Evolutionary conservation across 345 rosid genomes (phyloP).

Genomic region (Salix caprea): DNA sequence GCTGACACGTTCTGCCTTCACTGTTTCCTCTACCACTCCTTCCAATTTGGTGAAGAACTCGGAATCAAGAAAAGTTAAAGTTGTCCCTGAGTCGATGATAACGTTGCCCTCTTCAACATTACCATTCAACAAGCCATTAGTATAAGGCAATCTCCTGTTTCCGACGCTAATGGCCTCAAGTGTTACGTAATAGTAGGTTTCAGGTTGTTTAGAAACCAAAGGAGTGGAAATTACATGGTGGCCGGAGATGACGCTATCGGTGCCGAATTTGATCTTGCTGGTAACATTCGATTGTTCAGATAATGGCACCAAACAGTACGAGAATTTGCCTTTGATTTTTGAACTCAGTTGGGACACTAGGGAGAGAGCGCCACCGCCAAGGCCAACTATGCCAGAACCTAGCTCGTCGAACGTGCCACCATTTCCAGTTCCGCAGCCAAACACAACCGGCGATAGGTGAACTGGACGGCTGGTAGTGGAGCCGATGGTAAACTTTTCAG

Average conservation of each 20-base stretch:
- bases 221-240: slow-evolving; percentile 35
- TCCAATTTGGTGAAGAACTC: slow-evolving; percentile 36
- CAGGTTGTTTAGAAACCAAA: slow-evolving; percentile 24
- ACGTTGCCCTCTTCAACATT: slow-evolving; percentile 35
- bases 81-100: slow-evolving; percentile 56
- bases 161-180: slow-evolving; percentile 60
- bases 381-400: slow-evolving; percentile 62
- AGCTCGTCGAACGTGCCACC: slow-evolving; percentile 38
- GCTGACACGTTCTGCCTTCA: slow-evolving; percentile 28
- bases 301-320: slow-evolving; percentile 53
- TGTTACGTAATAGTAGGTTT: slow-evolving; percentile 44
- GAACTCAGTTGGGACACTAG: slow-evolving; percentile 41
- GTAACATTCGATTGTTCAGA: slow-evolving; percentile 11
- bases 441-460: slow-evolving; percentile 17
- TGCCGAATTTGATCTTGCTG: slow-evolving; percentile 50
- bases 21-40: slow-evolving; percentile 20
- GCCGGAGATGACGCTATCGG: slow-evolving; percentile 15
- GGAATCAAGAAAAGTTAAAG: slow-evolving; percentile 40
- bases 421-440: slow-evolving; percentile 55
- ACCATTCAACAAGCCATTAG: neutral
- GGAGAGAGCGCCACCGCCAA: slow-evolving; percentile 55
- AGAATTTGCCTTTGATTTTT: slow-evolving; percentile 38
- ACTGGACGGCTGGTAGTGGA: slow-evolving; percentile 14
- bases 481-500: slow-evolving; percentile 37
- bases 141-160: slow-evolving; percentile 31